Evolutionary conservation across 108 stramenopile species (phyloP).

Genomic region (Epithemia pelagica): DNA sequence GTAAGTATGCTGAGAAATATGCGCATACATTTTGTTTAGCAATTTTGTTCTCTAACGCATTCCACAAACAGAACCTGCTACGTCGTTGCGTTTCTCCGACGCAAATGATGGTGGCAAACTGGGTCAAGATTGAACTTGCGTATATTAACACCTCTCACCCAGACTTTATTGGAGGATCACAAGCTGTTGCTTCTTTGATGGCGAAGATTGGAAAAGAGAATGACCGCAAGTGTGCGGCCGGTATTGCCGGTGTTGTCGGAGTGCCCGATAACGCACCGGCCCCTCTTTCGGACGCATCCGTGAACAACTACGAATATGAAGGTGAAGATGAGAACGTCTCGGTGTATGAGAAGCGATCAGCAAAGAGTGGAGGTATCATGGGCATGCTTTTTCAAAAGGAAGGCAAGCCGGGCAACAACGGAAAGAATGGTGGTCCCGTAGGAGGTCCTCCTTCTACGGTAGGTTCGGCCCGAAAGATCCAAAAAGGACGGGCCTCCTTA

Average conservation of each 20-base stretch:
- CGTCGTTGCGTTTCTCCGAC: slow-evolving; percentile 73
- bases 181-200: slow-evolving; percentile 83
- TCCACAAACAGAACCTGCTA: too few relatives aligned
- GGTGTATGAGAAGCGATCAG: too few relatives aligned
- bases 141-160: slow-evolving; percentile 98
- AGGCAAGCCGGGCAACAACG: too few relatives aligned
- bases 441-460: too few relatives aligned
- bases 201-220: slow-evolving; percentile 67
- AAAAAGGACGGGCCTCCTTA: too few relatives aligned
- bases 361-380: slow-evolving; percentile 5
- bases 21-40: too few relatives aligned
- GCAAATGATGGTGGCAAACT: slow-evolving; percentile 90
- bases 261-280: slow-evolving; percentile 11
- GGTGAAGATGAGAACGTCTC: slow-evolving; percentile 35
- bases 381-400: too few relatives aligned
- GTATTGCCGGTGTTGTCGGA: too few relatives aligned
- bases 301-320: slow-evolving; percentile 40
- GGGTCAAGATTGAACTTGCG: slow-evolving; percentile 93
- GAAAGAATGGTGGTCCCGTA: slow-evolving; percentile 28
- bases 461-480: neutral
- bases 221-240: too few relatives aligned
- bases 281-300: slow-evolving; percentile 38
- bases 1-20: too few relatives aligned
- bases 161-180: slow-evolving; percentile 94
- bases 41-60: too few relatives aligned